These are phyloP conservation scores for Suhomyces sp. DNA, from an alignment of 805 yeast genomes.

Conservation along the genomic window DNA sequence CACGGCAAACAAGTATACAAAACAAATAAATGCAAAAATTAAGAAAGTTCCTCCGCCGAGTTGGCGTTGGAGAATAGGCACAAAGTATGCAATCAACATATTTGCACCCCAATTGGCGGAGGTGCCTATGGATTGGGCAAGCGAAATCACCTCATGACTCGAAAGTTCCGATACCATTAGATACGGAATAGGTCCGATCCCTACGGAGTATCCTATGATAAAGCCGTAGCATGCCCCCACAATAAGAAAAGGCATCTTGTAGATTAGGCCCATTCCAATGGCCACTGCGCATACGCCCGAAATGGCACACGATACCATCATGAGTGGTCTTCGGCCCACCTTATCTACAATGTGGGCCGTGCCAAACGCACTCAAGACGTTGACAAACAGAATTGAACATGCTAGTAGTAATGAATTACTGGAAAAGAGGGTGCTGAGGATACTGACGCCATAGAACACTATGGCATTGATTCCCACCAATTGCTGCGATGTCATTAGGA, in stretches of 20 bases:
- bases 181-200: constrained; percentile 38
- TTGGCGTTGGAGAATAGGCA: constrained; percentile 25
- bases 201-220: constrained; percentile 32
- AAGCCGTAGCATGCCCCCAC: constrained; percentile 31
- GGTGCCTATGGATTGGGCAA: constrained; percentile 37
- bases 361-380: constrained; percentile 15
- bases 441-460: constrained; percentile 23
- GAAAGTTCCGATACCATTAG: constrained; percentile 38
- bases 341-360: constrained; percentile 17
- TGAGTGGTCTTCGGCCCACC: constrained; percentile 23
- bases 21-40: constrained; percentile 22
- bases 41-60: constrained; percentile 30
- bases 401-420: constrained; percentile 17
- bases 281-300: constrained; percentile 24
- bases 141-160: constrained; percentile 28
- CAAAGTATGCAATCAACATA: constrained; percentile 29
- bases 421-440: constrained; percentile 12
- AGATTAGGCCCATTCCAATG: constrained; percentile 25
- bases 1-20: constrained; percentile 17
- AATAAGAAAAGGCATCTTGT: constrained; percentile 12
- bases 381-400: constrained; percentile 15
- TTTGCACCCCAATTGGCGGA: constrained; percentile 35
- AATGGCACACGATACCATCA: constrained; percentile 21
- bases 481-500: constrained; percentile 40
- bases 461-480: constrained; percentile 28